Evolutionary conservation across 306 rosid species (phyloP).

Genomic region (Gastrolobium villosum): DNA sequence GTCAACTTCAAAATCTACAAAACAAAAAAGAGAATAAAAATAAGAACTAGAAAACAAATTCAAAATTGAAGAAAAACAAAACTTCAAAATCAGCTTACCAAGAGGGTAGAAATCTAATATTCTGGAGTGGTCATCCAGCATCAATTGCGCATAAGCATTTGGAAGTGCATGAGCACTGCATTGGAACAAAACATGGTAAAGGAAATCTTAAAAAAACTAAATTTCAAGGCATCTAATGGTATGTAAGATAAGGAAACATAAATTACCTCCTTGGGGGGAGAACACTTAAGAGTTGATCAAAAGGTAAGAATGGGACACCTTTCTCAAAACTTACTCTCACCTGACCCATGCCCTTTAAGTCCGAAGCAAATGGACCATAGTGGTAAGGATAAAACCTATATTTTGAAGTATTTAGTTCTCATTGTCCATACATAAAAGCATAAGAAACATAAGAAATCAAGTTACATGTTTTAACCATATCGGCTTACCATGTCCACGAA

Average conservation of each 20-base stretch:
- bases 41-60: not conserved
- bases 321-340: constrained; percentile 49
- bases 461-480: not conserved
- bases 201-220: not conserved
- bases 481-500: constrained; percentile 74
- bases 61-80: not conserved
- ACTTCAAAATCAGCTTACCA: constrained; percentile 42
- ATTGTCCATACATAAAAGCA: not conserved
- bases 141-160: constrained; percentile 40
- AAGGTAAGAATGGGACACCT: constrained; percentile 66
- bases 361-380: constrained; percentile 71
- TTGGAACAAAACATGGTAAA: not conserved
- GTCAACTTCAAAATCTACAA: constrained; percentile 63
- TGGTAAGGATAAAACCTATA: constrained; percentile 68
- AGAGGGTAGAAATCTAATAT: constrained; percentile 62
- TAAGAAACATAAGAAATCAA: not conserved
- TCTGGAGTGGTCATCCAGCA: constrained; percentile 53
- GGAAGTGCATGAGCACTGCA: constrained; percentile 70
- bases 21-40: not conserved
- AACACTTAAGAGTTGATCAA: constrained; percentile 67
- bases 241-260: not conserved
- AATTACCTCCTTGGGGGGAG: constrained; percentile 63
- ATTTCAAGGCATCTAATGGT: not conserved
- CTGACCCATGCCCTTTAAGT: constrained; percentile 62
- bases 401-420: not conserved